Evolutionary conservation across 805 yeast species (phyloP).

Genomic region (Blastobotrys mokoenaii): DNA sequence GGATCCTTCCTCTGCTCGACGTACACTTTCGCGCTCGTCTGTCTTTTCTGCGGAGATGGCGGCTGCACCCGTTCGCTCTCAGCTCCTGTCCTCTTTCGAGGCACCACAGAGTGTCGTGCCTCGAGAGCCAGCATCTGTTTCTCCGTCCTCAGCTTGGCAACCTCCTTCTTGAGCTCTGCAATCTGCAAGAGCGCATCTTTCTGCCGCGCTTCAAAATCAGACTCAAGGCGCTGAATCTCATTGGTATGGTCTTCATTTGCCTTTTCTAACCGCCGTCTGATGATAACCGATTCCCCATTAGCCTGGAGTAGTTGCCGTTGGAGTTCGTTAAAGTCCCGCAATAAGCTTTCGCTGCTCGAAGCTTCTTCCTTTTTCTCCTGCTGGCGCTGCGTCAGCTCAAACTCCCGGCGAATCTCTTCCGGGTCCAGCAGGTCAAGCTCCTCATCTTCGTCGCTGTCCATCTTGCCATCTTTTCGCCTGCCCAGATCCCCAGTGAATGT

Average conservation of each 20-base stretch:
- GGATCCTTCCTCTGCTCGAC: not conserved
- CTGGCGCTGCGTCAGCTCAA: conserved; percentile 2
- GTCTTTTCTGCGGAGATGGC: not conserved
- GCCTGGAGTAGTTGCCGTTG: not conserved
- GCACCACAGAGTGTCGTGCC: conserved; percentile 26
- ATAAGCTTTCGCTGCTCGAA: not conserved
- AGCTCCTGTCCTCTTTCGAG: not conserved
- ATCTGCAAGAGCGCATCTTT: conserved; percentile 28
- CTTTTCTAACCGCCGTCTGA: not conserved
- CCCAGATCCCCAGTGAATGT: no score
- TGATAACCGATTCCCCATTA: not conserved
- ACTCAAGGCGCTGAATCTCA: not conserved
- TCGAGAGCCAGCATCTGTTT: conserved; percentile 47
- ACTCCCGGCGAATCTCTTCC: conserved; percentile 30
- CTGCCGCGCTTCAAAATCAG: conserved; percentile 23
- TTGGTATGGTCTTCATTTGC: not conserved
- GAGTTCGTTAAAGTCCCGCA: not conserved
- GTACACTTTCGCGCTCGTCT: not conserved
- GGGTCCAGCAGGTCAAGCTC: conserved; percentile 20
- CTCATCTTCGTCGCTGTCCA: no score
- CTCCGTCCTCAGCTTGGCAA: conserved; percentile 44
- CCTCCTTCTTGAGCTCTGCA: conserved; percentile 33
- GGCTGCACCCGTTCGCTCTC: not conserved
- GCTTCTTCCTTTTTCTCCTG: conserved; percentile 19
- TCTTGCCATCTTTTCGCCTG: no score